Base-by-base conservation (phyloP, 2,329 filamentous ascomycete genomes). In the Epichloe coenophiala region DNA sequence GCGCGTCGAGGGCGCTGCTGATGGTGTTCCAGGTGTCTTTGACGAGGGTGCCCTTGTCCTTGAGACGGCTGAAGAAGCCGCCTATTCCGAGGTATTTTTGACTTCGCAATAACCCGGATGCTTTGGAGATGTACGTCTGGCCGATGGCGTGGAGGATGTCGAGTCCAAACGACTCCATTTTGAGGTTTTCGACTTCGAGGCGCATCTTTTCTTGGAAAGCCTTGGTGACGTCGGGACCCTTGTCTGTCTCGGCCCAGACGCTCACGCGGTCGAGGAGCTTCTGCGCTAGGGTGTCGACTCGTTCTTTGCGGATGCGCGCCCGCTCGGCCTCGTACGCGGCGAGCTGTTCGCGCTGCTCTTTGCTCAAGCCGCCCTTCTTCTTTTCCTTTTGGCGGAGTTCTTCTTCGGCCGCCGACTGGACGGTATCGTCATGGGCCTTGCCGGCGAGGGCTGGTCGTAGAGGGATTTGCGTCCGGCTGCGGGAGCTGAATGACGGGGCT, bases 1-100 rank as follows among this genome's bases (percentile, higher is more conserved):
- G 93, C 27, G 93, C 93, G 63, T 96, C 90, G 57, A 98, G 95
- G 39, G 93, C 93, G 48, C 88, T 94, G 56, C 83, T 89, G 64
- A 98, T 96, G 33, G 93, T 98, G 63, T 87, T 91, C 93, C 93
- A 98, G 1, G 93, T 97, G 63, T 98, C 93, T 75, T 97, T 97
- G 61, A 95, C 89, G 55, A 97, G 78, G 2, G 85, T 93, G 54
- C 91, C 91, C 80, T 97, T 97, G 68, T 98, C 93, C 72, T 93
- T 94, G 60, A 98, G 78, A 50, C 89, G 80, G 52, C 83, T 88
- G 69, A 96, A 94, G 76, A 98, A 97, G 49, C 93, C 93, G 45
- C 86, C 86, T 55, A 98, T 93, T 51, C 93, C 93, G 53, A 98
- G 82, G 71, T 95, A 94, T 69, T 97, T 97, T 65, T 98, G 93